Evolutionary conservation across 2,329 filamentous ascomycete species (phyloP).

Genomic region (Aspergillus sp.): DNA sequence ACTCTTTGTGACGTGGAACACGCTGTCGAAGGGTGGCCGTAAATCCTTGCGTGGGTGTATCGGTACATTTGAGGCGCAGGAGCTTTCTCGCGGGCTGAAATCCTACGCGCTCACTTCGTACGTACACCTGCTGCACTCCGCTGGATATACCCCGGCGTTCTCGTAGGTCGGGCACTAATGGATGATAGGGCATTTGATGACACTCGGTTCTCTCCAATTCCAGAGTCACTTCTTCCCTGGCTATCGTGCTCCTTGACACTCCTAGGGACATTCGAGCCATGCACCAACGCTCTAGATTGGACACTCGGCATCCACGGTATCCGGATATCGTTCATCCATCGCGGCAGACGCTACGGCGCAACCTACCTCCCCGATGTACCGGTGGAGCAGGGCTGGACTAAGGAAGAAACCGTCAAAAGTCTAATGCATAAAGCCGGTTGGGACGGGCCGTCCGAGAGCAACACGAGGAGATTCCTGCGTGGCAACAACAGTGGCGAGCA

Average conservation of each 20-base stretch:
- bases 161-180: constrained; percentile 5
- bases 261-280: constrained; percentile 82
- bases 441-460: constrained; percentile 61
- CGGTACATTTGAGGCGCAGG: constrained; percentile 83
- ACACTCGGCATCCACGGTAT: constrained; percentile 83
- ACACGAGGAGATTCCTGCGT: constrained; percentile 43
- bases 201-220: constrained; percentile 64
- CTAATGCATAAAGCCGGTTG: constrained; percentile 95
- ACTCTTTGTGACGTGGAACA: constrained; percentile 96
- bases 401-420: constrained; percentile 87
- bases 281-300: constrained; percentile 79
- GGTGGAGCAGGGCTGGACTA: constrained; percentile 89
- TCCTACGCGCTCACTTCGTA: constrained; percentile 83
- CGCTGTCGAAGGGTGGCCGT: constrained; percentile 62
- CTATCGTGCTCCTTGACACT: constrained; percentile 72
- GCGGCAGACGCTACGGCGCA: constrained; percentile 74
- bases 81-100: constrained; percentile 72
- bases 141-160: constrained; percentile 1
- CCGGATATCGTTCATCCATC: constrained; percentile 79
- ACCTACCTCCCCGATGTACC: constrained; percentile 95
- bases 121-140: constrained; percentile 30
- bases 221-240: constrained; percentile 51
- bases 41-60: constrained; percentile 88
- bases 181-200: constrained; percentile 64
- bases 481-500: constrained; percentile 42